A percentile compares a stretch with the other conserved stretches of the same genome.
Evolutionary conservation across 208 protist species (phyloP).

Genomic region (Leishmania braziliensis): DNA sequence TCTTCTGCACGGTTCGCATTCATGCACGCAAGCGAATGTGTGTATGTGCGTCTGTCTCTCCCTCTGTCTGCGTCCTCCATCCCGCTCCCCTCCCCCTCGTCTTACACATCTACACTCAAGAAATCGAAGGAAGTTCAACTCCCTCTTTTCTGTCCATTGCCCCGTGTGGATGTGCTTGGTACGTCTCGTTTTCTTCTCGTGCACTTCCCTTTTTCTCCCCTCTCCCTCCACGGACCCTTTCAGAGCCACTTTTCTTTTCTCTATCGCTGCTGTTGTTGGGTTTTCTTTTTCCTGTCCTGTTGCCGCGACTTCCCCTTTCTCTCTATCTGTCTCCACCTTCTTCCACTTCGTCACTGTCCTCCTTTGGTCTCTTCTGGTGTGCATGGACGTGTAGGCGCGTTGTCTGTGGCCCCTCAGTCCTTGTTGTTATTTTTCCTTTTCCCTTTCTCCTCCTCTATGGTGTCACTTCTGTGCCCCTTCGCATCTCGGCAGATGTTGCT

Average conservation of each 20-base stretch:
- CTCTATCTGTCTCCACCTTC: too few species aligned
- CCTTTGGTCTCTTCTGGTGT: too few species aligned
- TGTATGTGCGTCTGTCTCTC: constrained; percentile 1
- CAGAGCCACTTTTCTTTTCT: not conserved
- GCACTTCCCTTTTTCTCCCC: not conserved
- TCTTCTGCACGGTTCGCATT: not conserved
- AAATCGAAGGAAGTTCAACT: not conserved
- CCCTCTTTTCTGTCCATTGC: not conserved
- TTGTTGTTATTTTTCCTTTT: not conserved
- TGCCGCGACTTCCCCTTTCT: not conserved
- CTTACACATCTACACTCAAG: not conserved
- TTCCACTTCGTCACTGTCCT: too few species aligned
- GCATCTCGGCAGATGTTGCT: not conserved
- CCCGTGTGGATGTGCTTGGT: not conserved
- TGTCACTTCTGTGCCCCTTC: not conserved
- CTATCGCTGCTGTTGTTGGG: not conserved
- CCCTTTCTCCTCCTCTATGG: not conserved
- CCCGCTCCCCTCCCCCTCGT: not conserved
- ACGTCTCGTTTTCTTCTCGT: not conserved
- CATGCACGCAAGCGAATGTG: not conserved
- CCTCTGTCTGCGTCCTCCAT: not conserved
- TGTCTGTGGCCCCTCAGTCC: not conserved
- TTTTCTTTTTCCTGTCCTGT: not conserved
- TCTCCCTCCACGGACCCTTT: not conserved
- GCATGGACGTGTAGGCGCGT: too few species aligned